A percentile compares a stretch with the other conserved stretches of the same genome.
Evolutionary conservation across 192 early-diverging fungal genomes (phyloP).

Genomic region (Diversispora epigaea): DNA sequence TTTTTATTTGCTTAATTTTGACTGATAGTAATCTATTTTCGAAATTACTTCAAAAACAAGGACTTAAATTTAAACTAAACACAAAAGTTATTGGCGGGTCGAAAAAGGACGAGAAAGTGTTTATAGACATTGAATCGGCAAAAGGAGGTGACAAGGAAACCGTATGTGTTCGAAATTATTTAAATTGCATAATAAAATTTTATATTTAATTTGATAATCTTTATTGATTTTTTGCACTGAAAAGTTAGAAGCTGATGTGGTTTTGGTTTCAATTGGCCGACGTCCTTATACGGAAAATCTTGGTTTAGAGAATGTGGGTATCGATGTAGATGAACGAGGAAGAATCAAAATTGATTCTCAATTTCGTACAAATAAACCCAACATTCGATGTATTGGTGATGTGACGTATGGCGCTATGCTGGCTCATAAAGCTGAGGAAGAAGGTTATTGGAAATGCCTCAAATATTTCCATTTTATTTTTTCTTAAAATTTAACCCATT

Average conservation of each 20-base stretch:
- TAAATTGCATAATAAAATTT: slow-evolving; percentile 11
- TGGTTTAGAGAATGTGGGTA: slow-evolving; percentile 88
- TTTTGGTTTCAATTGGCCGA: slow-evolving; percentile 92
- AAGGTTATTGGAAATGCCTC: slow-evolving; percentile 54
- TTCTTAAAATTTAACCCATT: not conserved
- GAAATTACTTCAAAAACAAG: slow-evolving; percentile 89
- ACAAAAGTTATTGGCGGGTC: slow-evolving; percentile 92
- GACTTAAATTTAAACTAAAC: slow-evolving; percentile 96
- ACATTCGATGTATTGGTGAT: slow-evolving; percentile 96
- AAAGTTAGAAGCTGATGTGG: slow-evolving; percentile 85
- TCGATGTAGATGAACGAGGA: slow-evolving; percentile 83
- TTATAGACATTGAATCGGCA: slow-evolving; percentile 88
- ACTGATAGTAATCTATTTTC: slow-evolving; percentile 79
- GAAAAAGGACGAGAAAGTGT: slow-evolving; percentile 83
- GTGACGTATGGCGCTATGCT: slow-evolving; percentile 97
- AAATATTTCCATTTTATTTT: not conserved
- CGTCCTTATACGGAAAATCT: slow-evolving; percentile 92
- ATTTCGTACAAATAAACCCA: slow-evolving; percentile 82
- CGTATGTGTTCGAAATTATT: slow-evolving; percentile 37
- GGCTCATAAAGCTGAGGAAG: slow-evolving; percentile 99
- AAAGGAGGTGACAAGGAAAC: slow-evolving; percentile 78
- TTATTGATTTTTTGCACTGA: slow-evolving; percentile 7
- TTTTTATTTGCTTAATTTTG: not conserved
- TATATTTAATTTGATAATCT: not conserved
- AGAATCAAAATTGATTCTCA: slow-evolving; percentile 83